These are phyloP conservation scores for Silene latifolia DNA, from an alignment of 148 eudicot species.

Conservation along the genomic window DNA sequence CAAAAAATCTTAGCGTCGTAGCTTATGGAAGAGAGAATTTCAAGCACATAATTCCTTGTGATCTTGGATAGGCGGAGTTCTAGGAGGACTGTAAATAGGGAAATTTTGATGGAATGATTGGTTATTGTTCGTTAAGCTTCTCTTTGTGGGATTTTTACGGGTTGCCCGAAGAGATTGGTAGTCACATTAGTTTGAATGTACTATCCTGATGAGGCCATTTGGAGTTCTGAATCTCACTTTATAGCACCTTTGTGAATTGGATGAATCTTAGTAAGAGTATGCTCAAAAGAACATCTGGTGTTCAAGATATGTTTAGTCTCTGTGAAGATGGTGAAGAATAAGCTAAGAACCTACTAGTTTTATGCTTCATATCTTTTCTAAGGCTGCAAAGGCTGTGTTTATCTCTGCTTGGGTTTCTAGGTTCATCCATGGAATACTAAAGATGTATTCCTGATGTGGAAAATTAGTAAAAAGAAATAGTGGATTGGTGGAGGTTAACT, in stretches of 20 bases:
- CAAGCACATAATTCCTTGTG: neutral
- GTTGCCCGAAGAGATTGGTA: neutral
- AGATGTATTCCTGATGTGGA: neutral
- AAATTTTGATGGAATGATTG: neutral
- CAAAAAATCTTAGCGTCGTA: neutral
- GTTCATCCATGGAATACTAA: neutral
- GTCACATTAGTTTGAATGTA: neutral
- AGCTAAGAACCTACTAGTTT: neutral
- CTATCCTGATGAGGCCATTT: neutral
- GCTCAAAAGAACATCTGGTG: neutral
- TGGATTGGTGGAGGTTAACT: neutral
- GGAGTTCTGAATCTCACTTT: neutral
- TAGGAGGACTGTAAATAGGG: neutral
- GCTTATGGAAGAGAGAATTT: neutral
- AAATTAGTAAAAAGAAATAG: neutral
- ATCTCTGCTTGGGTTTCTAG: neutral
- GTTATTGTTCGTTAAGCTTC: neutral
- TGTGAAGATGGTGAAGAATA: neutral
- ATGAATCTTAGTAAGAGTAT: neutral
- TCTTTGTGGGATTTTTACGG: neutral
- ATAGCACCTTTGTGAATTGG: neutral
- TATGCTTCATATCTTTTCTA: neutral
- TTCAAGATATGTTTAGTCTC: neutral
- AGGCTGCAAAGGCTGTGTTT: neutral
- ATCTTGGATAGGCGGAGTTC: neutral